Evolutionary conservation across 306 rosid genomes (phyloP).

Genomic region (Citrullus mucosospermus): DNA sequence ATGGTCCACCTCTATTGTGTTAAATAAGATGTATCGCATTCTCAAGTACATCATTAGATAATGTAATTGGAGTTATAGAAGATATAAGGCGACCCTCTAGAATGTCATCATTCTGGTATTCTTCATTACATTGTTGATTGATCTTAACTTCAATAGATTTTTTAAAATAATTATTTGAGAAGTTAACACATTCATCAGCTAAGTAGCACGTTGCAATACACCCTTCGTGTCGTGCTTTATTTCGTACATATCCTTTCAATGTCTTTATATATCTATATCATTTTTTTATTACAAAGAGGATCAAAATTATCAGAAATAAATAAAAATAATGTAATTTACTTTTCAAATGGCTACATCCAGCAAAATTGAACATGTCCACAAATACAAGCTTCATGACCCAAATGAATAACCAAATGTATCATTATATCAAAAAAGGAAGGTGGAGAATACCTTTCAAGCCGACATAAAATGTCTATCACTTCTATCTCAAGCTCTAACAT

Average conservation of each 20-base stretch:
- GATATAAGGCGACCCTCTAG: too few relatives aligned
- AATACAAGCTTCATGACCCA: not conserved
- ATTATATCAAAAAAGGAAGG: not conserved
- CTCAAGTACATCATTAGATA: too few relatives aligned
- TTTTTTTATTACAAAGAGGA: not conserved
- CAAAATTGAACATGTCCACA: not conserved
- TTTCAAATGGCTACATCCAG: not conserved
- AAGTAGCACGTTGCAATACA: not conserved
- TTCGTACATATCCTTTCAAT: not conserved
- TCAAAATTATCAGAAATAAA: not conserved
- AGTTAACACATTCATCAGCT: not conserved
- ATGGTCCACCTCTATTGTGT: too few relatives aligned
- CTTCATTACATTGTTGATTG: too few relatives aligned
- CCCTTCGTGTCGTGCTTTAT: not conserved
- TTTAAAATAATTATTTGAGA: not conserved
- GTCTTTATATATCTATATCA: not conserved
- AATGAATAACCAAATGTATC: not conserved
- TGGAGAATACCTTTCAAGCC: too few relatives aligned
- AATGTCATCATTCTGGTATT: too few relatives aligned
- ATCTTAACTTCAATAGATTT: not conserved
- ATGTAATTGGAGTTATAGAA: too few relatives aligned
- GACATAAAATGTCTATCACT: too few relatives aligned
- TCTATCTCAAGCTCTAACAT: too few relatives aligned
- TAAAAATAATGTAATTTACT: not conserved
- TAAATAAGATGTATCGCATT: too few relatives aligned